These are phyloP conservation scores for Penicillium capsulatum DNA, from an alignment of 2,329 filamentous ascomycete genomes.

Conservation along the genomic window DNA sequence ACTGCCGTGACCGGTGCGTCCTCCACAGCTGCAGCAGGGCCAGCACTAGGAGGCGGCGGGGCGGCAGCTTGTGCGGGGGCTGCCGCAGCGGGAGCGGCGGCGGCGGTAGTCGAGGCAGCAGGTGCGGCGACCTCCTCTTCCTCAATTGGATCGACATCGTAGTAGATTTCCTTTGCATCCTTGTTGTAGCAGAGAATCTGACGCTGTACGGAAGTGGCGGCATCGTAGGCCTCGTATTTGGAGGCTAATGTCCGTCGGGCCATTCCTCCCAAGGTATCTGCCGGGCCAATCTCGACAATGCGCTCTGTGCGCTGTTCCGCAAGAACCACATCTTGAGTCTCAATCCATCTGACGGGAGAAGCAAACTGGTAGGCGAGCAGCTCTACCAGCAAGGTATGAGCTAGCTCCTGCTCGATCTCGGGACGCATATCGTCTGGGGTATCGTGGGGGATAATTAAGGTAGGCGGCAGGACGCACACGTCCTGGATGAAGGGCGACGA, in stretches of 20 bases:
- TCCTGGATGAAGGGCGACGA: conserved; percentile 16
- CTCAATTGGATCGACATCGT: conserved; percentile 91
- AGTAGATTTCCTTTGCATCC: conserved; percentile 98
- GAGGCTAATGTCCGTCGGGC: conserved; percentile 90
- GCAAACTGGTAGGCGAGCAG: conserved; percentile 99
- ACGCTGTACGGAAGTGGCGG: conserved; percentile 89
- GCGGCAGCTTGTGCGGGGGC: conserved; percentile 50
- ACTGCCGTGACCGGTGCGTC: conserved; percentile 84
- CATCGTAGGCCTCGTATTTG: conserved; percentile 98
- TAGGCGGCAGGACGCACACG: conserved; percentile 15
- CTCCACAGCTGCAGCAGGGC: conserved; percentile 79
- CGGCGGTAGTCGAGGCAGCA: conserved; percentile 38
- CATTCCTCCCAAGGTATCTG: conserved; percentile 96
- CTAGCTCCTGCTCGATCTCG: conserved; percentile 98
- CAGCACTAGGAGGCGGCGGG: conserved; percentile 63
- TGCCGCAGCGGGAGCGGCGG: conserved; percentile 38
- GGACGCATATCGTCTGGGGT: conserved; percentile 70
- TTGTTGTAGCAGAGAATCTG: conserved; percentile 99
- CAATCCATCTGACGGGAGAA: conserved; percentile 98
- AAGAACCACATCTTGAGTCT: conserved; percentile 99
- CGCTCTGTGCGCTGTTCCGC: conserved; percentile 93
- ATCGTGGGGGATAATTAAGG: conserved; percentile 19
- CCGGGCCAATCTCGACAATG: conserved; percentile 95
- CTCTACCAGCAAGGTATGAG: conserved; percentile 96
- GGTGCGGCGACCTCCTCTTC: conserved; percentile 67